phyloP scores from a whole-genome alignment of 345 rosid species.

The Limnanthes douglasii region DNA sequence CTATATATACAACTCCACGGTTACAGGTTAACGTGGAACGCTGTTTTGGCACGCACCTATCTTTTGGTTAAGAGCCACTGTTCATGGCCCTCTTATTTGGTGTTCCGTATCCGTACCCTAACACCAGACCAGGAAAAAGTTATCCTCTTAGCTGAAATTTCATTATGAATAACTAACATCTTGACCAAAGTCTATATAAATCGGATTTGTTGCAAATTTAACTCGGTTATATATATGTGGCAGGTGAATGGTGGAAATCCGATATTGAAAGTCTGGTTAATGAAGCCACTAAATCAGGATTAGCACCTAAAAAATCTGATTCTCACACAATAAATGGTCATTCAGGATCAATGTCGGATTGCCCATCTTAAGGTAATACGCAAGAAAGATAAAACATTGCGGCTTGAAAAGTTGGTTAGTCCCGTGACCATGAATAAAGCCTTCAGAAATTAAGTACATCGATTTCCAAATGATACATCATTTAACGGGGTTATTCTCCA shows the following conservation, averaged over 20 bases:
- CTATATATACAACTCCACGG: conserved; percentile 57
- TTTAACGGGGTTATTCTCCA: too few relatives aligned
- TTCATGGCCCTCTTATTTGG: conserved; percentile 72
- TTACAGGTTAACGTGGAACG: conserved; percentile 77
- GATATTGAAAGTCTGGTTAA: conserved; percentile 64
- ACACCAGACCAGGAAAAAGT: conserved; percentile 49
- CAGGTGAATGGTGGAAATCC: conserved; percentile 99
- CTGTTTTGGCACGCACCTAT: conserved; percentile 83
- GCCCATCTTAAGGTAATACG: conserved; percentile 42
- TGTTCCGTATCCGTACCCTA: conserved; percentile 79
- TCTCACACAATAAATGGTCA: conserved; percentile 83
- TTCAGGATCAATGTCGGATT: conserved; percentile 38
- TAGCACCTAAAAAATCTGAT: conserved; percentile 79
- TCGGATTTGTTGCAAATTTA: not conserved
- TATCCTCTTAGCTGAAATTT: conserved; percentile 30
- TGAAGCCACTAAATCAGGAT: conserved; percentile 57
- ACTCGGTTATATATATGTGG: conserved; percentile 3
- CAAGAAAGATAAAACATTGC: too few relatives aligned
- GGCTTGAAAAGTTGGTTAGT: too few relatives aligned
- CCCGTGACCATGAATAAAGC: too few relatives aligned
- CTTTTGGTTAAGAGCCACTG: conserved; percentile 88
- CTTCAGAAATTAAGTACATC: too few relatives aligned
- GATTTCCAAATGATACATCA: too few relatives aligned
- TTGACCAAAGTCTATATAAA: not conserved
- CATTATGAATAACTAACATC: not conserved